Percentiles rank a stretch among this genome's conserved stretches.
These are phyloP conservation scores for Pseudogymnoascus sp. DNA, from an alignment of 2,329 filamentous ascomycete genomes.

Conservation along the genomic window DNA sequence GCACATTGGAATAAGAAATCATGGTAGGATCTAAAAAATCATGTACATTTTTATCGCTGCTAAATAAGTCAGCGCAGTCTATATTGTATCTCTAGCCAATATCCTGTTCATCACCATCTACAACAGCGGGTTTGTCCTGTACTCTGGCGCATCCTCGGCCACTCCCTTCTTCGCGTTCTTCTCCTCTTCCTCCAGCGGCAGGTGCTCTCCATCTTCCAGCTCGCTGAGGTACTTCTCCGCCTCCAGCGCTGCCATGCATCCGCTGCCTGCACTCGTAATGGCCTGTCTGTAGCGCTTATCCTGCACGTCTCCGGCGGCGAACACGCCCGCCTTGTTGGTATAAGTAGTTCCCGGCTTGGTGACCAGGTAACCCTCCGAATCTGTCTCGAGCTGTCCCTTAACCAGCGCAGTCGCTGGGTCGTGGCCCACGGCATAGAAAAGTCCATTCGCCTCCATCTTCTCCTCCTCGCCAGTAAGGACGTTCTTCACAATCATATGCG, in stretches of 20 bases:
- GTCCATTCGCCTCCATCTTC: slow-evolving; percentile 79
- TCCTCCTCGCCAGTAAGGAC: slow-evolving; percentile 67
- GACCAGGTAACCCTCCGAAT: slow-evolving; percentile 83
- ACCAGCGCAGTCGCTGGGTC: slow-evolving; percentile 88
- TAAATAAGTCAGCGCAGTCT: slow-evolving; percentile 1
- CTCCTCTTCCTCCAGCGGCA: slow-evolving; percentile 25
- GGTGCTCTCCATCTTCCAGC: slow-evolving; percentile 25
- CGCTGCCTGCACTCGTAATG: slow-evolving; percentile 89
- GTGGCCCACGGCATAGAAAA: slow-evolving; percentile 97
- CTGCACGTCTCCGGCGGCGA: slow-evolving; percentile 95
- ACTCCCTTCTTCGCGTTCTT: slow-evolving; percentile 36
- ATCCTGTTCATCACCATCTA: slow-evolving; percentile 30
- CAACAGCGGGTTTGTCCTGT: slow-evolving; percentile 57
- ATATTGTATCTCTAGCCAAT: slow-evolving; percentile 6
- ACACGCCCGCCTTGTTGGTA: slow-evolving; percentile 86
- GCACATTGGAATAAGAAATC: not conserved
- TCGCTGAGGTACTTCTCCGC: slow-evolving; percentile 90
- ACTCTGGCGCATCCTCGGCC: slow-evolving; percentile 52
- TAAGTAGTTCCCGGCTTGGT: slow-evolving; percentile 83
- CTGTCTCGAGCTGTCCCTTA: slow-evolving; percentile 82
- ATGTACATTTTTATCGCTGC: slow-evolving; percentile 9
- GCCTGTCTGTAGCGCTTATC: slow-evolving; percentile 98
- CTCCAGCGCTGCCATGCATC: slow-evolving; percentile 91
- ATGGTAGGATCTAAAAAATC: slow-evolving; percentile 3
- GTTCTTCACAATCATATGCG: slow-evolving; percentile 76